Evolutionary conservation across 2,329 filamentous ascomycete species (phyloP), one percentile per base, ranked within the genome.

Genomic region (Xylariaceae sp.): DNA sequence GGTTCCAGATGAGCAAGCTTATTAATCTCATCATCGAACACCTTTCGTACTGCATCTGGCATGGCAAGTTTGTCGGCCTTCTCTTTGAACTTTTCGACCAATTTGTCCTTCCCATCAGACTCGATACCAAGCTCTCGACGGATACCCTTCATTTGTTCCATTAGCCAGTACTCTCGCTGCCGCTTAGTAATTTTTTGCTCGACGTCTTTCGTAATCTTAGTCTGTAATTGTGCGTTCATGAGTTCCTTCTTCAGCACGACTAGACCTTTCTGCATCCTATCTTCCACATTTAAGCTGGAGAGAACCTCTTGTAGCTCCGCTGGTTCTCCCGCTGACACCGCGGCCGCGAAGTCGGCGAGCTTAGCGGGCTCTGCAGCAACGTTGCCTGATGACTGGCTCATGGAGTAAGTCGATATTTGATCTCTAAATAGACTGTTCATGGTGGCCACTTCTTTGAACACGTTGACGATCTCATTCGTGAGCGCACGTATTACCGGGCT

Each of bases 121-220:
- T 99, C 95, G 47, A 99, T 91, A 18, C 95, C 94, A 42, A 99
- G 84, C 73, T 99, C 94, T 53, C 94, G 84, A 53, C 91, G 88
- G 68, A 99, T 99, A 21, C 92, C 94, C 78, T 97, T 97, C 92
- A 99, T 96, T 72, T 99, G 95, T 74, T 99, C 94, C 91, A 96
- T 95, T 40, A 99, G 78, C 90, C 92, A 97, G 76, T 97, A 99
- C 70, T 99, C 94, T 46, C 94, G 86, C 72, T 99, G 94, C 24
- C 93, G 87, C 76, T 99, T 97, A 65, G 92, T 92, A 48, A 99
- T 97, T 75, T 96, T 97, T 68, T 85, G 91, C 72, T 97, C 94
- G 15, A 99, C 95, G 68, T 99, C 94, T 75, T 97, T 97, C 53
- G 89, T 91, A 53, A 99, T 97, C 79, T 97, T 99, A 52, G 90